These are phyloP conservation scores for Endotrypanum monterogeii DNA, from an alignment of 208 protist species.

Conservation along the genomic window DNA sequence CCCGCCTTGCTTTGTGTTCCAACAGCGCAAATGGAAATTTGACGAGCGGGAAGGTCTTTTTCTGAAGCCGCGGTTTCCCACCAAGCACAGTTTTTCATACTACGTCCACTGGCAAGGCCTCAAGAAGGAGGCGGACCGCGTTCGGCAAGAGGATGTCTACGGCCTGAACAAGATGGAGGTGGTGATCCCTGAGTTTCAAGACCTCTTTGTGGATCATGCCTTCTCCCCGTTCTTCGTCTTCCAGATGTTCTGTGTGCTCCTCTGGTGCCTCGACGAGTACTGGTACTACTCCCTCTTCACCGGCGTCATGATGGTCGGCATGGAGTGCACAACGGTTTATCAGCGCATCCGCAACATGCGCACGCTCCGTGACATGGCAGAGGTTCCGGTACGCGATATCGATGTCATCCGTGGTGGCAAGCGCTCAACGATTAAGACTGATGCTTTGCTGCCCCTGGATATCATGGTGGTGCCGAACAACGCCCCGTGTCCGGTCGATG, in stretches of 20 bases:
- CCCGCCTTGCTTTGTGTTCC: slow-evolving; percentile 84
- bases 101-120: slow-evolving; percentile 81
- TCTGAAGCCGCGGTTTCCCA: slow-evolving; percentile 86
- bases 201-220: slow-evolving; percentile 96
- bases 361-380: slow-evolving; percentile 92
- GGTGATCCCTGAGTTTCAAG: slow-evolving; percentile 94
- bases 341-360: slow-evolving; percentile 94
- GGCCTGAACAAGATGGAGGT: slow-evolving; percentile 93
- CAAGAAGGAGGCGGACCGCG: slow-evolving; percentile 44
- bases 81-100: slow-evolving; percentile 69
- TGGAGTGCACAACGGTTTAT: slow-evolving; percentile 96
- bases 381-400: slow-evolving; percentile 83
- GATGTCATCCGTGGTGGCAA: slow-evolving; percentile 76
- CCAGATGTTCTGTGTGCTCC: slow-evolving; percentile 97
- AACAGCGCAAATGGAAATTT: slow-evolving; percentile 92
- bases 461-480: slow-evolving; percentile 90
- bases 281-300: slow-evolving; percentile 98
- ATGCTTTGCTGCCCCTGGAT: slow-evolving; percentile 95
- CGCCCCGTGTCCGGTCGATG: slow-evolving; percentile 92
- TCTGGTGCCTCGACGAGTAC: slow-evolving; percentile 98
- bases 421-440: slow-evolving; percentile 52
- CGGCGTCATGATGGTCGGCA: slow-evolving; percentile 96
- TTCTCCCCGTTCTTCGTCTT: slow-evolving; percentile 99
- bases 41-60: slow-evolving; percentile 62
- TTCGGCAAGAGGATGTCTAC: slow-evolving; percentile 68